Evolutionary conservation across 345 rosid genomes (phyloP), one percentile per base, ranked within the genome.

Genomic region (Citrus medica): DNA sequence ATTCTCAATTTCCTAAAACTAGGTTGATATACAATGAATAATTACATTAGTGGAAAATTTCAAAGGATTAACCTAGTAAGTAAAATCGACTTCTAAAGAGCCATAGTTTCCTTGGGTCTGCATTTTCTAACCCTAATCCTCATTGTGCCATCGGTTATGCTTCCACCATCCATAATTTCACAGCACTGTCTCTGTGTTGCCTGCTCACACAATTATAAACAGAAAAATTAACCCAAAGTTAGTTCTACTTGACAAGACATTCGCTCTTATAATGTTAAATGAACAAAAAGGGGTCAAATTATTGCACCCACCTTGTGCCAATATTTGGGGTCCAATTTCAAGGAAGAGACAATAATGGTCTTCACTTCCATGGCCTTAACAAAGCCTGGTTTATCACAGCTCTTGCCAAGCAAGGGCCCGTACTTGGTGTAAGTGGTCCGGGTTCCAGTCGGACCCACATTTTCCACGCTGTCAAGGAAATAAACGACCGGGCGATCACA

Each of bases 101-200:
- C 82, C 75, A 86, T 78, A 27, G 75, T 88, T 78, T 89, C 92
- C 37, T 40, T 79, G 42, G 84, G 72, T 71, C 88, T 89, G 81
- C 98, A 92, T 42, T 87, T 93, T 77, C 93, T 87, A 86, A 94
- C 79, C 87, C 93, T 84, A 78, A 91, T 83, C 62, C 67, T 80
- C 86, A 88, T 24, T 2, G 76, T 85, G 78, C 82, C 77, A 9
- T 79, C 80, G 55, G 71, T 82, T 32, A 73, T 76, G 61, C 76
- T 74, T 76, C 87, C 87, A 58, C 67, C 69, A 69, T 88, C 85
- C 82, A 83, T 73, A 32, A 91, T 79, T 71, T 90, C 91, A 65
- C 96, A 83, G 75, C 97, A 92, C 8, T 88, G 92, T 75, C 94
- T 89, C 46, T 83, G 77, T 6, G 87, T 87, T 58, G 87, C 94